Evolutionary conservation across 2,329 filamentous ascomycete species (phyloP).

Genomic region (Karstenula rhodostoma): DNA sequence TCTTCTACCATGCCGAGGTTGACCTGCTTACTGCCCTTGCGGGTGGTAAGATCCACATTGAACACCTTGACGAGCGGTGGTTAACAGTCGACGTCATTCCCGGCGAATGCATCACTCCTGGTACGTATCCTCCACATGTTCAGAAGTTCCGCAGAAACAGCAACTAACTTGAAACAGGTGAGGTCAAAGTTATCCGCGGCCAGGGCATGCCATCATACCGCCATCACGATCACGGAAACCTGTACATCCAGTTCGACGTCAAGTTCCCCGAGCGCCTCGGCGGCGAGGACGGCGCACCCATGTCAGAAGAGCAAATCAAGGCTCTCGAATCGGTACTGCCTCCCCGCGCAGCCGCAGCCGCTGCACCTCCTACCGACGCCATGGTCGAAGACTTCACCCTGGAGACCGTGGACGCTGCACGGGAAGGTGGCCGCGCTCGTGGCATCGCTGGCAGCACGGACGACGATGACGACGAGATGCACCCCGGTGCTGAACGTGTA

Average conservation of each 20-base stretch:
- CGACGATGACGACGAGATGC: constrained; percentile 70
- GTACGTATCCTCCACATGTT: constrained; percentile 62
- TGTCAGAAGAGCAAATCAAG: constrained; percentile 73
- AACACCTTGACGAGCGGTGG: constrained; percentile 98
- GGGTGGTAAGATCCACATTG: constrained; percentile 88
- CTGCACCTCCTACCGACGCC: constrained; percentile 76
- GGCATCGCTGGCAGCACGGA: constrained; percentile 69
- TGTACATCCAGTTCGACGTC: constrained; percentile 97
- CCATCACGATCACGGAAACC: constrained; percentile 93
- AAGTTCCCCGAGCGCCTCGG: constrained; percentile 78
- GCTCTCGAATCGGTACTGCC: constrained; percentile 87
- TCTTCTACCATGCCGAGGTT: constrained; percentile 94
- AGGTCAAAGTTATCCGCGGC: constrained; percentile 91
- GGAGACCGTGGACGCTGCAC: constrained; percentile 78
- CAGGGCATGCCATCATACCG: constrained; percentile 97
- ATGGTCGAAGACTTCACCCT: constrained; percentile 92
- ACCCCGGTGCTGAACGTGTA: constrained; percentile 75
- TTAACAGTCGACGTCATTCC: constrained; percentile 90
- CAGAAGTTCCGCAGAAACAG: background rate
- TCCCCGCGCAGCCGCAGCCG: constrained; percentile 66
- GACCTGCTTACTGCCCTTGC: constrained; percentile 94
- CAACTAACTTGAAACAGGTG: constrained; percentile 62
- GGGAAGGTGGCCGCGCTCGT: constrained; percentile 72
- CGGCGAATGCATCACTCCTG: constrained; percentile 91
- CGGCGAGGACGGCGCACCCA: constrained; percentile 54